A percentile compares a stretch with the other conserved stretches of the same genome.
Evolutionary conservation across 768 basidiomycete genomes (phyloP).

Genomic region (Pluteus cervinus): DNA sequence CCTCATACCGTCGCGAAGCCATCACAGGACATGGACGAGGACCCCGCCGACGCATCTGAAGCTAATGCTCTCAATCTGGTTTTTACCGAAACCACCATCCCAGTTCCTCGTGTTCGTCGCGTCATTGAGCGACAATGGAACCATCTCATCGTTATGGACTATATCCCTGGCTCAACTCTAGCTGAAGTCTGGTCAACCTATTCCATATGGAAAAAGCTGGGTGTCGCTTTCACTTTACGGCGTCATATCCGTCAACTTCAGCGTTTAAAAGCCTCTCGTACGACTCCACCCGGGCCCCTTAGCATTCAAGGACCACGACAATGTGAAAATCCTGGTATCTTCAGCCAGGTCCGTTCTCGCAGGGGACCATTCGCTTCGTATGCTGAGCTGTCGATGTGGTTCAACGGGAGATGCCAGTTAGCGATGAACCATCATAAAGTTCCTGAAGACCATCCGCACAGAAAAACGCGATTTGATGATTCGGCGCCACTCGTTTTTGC

Average conservation of each 20-base stretch:
- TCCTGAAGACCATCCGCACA: slow-evolving; percentile 6
- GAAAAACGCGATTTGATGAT: slow-evolving; percentile 10
- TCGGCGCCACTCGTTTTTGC: slow-evolving; percentile 16
- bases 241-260: slow-evolving; percentile 16
- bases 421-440: background rate
- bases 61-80: no score
- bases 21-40: no score
- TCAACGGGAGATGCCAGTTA: slow-evolving; percentile 6
- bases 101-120: slow-evolving; percentile 12
- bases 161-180: slow-evolving; percentile 12
- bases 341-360: no score
- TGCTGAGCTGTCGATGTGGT: slow-evolving; percentile 10
- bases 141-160: slow-evolving; percentile 12
- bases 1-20: no score
- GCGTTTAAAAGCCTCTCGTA: slow-evolving; percentile 5
- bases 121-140: slow-evolving; percentile 8
- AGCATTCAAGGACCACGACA: slow-evolving; percentile 6
- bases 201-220: slow-evolving; percentile 10
- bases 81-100: no score
- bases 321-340: slow-evolving; percentile 8
- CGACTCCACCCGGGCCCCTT: slow-evolving; percentile 10
- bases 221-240: slow-evolving; percentile 15
- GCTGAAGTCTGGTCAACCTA: slow-evolving; percentile 10
- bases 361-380: slow-evolving; percentile 12
- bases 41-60: no score